A percentile compares a stretch with the other conserved stretches of the same genome.
Conservation (phyloP, 306 rosid genomes). For the Inga laurina region DNA sequence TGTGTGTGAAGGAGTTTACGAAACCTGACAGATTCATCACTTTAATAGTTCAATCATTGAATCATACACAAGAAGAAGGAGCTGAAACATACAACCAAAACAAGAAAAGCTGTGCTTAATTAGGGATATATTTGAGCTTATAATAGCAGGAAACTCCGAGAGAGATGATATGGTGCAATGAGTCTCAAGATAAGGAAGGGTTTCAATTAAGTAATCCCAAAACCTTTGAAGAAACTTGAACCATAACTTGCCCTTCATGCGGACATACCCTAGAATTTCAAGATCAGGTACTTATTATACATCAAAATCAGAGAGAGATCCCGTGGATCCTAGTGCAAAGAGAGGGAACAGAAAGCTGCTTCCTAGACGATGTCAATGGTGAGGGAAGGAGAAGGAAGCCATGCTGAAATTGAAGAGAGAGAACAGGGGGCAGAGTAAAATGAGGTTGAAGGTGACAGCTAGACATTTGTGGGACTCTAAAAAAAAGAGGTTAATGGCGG, state of each 20-base stretch:
- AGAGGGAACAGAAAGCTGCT: too few relatives aligned
- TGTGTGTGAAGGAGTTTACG: conserved; percentile 10
- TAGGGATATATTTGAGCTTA: conserved; percentile 44
- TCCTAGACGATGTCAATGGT: too few relatives aligned
- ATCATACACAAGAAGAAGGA: conserved; percentile 19
- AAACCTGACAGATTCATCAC: conserved; percentile 12
- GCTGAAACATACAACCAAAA: not conserved
- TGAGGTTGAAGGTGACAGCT: too few relatives aligned
- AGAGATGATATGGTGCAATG: conserved; percentile 71
- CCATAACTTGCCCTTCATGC: conserved; percentile 73
- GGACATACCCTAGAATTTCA: conserved; percentile 61
- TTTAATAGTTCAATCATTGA: conserved; percentile 10
- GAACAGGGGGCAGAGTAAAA: too few relatives aligned
- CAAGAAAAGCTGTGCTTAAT: conserved; percentile 26
- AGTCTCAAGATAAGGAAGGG: conserved; percentile 51
- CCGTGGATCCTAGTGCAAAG: too few relatives aligned
- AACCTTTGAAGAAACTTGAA: conserved; percentile 32
- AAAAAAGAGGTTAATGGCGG: too few relatives aligned
- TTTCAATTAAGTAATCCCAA: conserved; percentile 34
- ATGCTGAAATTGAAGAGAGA: too few relatives aligned
- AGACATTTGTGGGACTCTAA: too few relatives aligned
- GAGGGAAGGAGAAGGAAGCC: too few relatives aligned
- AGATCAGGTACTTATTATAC: conserved; percentile 58
- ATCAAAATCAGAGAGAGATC: too few relatives aligned
- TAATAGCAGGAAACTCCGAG: conserved; percentile 30